phyloP scores from a whole-genome alignment of 495 filamentous ascomycete genomes.

The Glarea lozoyensis region DNA sequence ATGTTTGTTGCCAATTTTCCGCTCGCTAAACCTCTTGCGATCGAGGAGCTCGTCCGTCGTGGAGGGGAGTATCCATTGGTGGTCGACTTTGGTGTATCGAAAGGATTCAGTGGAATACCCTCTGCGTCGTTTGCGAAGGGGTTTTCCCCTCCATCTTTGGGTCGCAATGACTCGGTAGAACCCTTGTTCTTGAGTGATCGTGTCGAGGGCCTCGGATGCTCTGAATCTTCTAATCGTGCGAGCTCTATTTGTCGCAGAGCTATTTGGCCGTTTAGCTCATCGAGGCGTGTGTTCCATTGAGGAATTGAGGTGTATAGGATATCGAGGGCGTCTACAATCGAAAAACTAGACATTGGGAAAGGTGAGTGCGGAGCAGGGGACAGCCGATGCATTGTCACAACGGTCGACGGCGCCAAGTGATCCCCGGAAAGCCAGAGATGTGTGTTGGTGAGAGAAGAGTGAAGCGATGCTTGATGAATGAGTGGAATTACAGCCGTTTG shows the following conservation, averaged over 20 bases:
- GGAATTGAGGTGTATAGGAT: slow-evolving; percentile 56
- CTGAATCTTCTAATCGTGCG: slow-evolving; percentile 17
- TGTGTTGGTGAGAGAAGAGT: no score
- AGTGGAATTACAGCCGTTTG: no score
- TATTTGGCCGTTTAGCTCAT: slow-evolving; percentile 61
- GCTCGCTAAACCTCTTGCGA: slow-evolving; percentile 2
- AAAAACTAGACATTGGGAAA: not conserved
- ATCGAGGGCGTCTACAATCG: slow-evolving; percentile 50
- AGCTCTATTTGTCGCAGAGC: slow-evolving; percentile 62
- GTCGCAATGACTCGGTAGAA: slow-evolving; percentile 54
- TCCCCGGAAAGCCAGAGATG: no score
- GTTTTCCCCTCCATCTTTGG: slow-evolving; percentile 36
- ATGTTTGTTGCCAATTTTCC: slow-evolving; percentile 9
- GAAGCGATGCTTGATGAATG: no score
- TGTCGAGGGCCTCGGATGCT: slow-evolving; percentile 13
- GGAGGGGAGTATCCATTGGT: slow-evolving; percentile 14
- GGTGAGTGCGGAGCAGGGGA: no score
- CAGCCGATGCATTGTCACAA: no score
- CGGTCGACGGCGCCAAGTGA: no score
- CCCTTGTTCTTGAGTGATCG: slow-evolving; percentile 46
- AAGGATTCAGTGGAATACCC: slow-evolving; percentile 5
- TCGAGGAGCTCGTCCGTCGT: slow-evolving; percentile 14
- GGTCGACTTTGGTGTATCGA: slow-evolving; percentile 21
- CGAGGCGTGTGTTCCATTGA: slow-evolving; percentile 57
- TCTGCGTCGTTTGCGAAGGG: slow-evolving; percentile 10